A percentile compares a stretch with the other conserved stretches of the same genome.
phyloP scores from a whole-genome alignment of 2,329 filamentous ascomycete species.

The Dactylonectria macrodidyma region DNA sequence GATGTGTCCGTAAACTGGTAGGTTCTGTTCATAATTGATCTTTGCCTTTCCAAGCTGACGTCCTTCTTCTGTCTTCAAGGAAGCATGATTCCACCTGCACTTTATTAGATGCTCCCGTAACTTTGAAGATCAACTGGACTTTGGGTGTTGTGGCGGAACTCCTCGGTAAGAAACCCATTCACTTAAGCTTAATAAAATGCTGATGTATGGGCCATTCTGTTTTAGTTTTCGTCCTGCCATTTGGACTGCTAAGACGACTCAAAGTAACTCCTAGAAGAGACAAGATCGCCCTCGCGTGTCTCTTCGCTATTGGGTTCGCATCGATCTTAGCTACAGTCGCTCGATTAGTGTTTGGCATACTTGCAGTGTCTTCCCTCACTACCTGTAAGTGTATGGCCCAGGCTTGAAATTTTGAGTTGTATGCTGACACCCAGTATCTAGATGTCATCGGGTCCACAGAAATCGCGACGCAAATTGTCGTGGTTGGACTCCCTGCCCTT shows the following conservation, averaged over 20 bases:
- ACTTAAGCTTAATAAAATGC: neutral
- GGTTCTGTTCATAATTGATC: too few relatives aligned
- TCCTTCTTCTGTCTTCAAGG: neutral
- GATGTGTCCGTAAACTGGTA: constrained; percentile 10
- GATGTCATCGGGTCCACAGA: neutral
- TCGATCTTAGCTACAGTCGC: neutral
- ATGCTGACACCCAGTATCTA: neutral
- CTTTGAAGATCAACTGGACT: constrained; percentile 8
- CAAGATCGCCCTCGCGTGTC: neutral
- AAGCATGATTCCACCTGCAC: neutral
- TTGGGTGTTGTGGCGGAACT: neutral
- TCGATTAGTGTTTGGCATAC: neutral
- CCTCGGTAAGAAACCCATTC: neutral
- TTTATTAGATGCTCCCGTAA: neutral
- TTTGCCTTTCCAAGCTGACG: neutral
- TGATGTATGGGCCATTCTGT: neutral
- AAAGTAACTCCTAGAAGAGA: constrained; percentile 3
- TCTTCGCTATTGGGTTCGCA: constrained; percentile 3
- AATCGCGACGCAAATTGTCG: constrained; percentile 15
- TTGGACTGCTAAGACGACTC: constrained; percentile 9
- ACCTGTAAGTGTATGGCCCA: neutral
- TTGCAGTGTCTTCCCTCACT: neutral
- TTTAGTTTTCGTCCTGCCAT: constrained; percentile 8
- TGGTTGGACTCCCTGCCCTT: constrained; percentile 6
- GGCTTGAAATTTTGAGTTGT: neutral